Conservation (phyloP, 495 filamentous ascomycete genomes). For the Cercophora scortea region DNA sequence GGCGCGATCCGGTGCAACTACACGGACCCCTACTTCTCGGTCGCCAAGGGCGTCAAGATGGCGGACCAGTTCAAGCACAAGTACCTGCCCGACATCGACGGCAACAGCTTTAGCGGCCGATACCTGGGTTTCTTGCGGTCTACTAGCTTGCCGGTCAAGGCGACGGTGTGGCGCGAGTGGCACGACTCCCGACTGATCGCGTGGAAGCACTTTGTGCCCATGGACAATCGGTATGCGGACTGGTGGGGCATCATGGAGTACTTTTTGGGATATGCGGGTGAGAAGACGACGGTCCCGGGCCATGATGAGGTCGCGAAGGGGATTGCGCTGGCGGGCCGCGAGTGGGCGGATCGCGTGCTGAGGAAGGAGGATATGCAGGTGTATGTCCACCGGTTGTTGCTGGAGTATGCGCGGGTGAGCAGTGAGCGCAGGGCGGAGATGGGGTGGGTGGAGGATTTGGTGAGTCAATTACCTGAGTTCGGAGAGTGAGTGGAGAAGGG, state of each 20-base stretch:
- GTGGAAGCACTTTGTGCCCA: constrained; percentile 75
- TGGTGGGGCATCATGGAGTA: constrained; percentile 73
- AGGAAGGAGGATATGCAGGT: constrained; percentile 65
- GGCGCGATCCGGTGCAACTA: constrained; percentile 34
- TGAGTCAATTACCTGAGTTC: background rate
- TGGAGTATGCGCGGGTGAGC: constrained; percentile 63
- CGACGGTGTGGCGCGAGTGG: constrained; percentile 70
- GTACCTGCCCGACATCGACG: constrained; percentile 61
- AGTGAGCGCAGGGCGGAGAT: constrained; percentile 42
- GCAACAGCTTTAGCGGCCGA: constrained; percentile 64
- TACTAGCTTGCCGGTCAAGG: constrained; percentile 59
- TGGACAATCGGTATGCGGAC: constrained; percentile 75
- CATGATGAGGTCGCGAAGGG: constrained; percentile 50
- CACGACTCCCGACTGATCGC: constrained; percentile 61
- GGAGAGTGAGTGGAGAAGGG: background rate
- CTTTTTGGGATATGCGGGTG: constrained; percentile 53
- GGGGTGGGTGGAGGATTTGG: constrained; percentile 4
- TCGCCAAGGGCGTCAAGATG: constrained; percentile 30
- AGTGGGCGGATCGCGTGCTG: constrained; percentile 60
- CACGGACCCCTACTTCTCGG: constrained; percentile 38
- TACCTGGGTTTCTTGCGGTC: constrained; percentile 61
- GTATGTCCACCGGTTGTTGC: constrained; percentile 59
- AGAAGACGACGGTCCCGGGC: constrained; percentile 1
- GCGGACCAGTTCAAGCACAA: constrained; percentile 5
- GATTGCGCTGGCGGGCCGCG: constrained; percentile 54